Conservation (phyloP, 768 basidiomycete genomes). For the Trametes punicea region DNA sequence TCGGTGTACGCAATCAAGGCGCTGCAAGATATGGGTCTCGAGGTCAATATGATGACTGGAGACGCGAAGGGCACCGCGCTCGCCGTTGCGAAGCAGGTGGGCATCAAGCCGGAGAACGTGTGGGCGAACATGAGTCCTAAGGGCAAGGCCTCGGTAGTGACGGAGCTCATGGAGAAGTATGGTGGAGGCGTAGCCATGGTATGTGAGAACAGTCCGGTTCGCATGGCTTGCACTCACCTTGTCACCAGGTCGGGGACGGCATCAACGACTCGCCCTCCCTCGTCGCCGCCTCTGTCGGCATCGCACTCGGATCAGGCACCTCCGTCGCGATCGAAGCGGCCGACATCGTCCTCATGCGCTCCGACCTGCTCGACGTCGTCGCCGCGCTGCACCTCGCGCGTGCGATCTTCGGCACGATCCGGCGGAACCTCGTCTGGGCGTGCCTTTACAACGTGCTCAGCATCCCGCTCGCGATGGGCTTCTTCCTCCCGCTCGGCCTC, state of each 20-base stretch:
- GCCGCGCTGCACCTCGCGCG: slow-evolving; percentile 91
- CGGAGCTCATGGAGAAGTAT: slow-evolving; percentile 72
- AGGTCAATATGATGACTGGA: slow-evolving; percentile 92
- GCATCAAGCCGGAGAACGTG: slow-evolving; percentile 78
- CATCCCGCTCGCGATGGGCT: slow-evolving; percentile 96
- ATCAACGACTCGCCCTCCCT: slow-evolving; percentile 99
- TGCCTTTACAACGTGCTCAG: slow-evolving; percentile 91
- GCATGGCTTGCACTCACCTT: background rate
- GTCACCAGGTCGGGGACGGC: slow-evolving; percentile 86
- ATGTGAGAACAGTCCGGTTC: slow-evolving; percentile 24
- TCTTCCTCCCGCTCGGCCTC: slow-evolving; percentile 87
- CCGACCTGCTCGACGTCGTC: slow-evolving; percentile 95
- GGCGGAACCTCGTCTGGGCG: slow-evolving; percentile 93
- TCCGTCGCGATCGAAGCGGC: slow-evolving; percentile 98
- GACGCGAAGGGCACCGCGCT: slow-evolving; percentile 83
- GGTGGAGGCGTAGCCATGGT: slow-evolving; percentile 89
- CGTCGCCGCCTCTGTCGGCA: slow-evolving; percentile 93
- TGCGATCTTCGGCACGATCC: slow-evolving; percentile 85
- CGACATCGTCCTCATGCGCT: slow-evolving; percentile 96
- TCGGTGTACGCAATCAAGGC: slow-evolving; percentile 80
- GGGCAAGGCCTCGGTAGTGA: slow-evolving; percentile 85
- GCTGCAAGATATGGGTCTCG: slow-evolving; percentile 84
- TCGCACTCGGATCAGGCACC: slow-evolving; percentile 93
- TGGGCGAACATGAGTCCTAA: slow-evolving; percentile 94
- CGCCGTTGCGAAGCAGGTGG: slow-evolving; percentile 87